Evolutionary conservation across 164 flowering plant genomes (phyloP), one percentile per base, ranked within the genome.

Genomic region (Akebia trifoliata): DNA sequence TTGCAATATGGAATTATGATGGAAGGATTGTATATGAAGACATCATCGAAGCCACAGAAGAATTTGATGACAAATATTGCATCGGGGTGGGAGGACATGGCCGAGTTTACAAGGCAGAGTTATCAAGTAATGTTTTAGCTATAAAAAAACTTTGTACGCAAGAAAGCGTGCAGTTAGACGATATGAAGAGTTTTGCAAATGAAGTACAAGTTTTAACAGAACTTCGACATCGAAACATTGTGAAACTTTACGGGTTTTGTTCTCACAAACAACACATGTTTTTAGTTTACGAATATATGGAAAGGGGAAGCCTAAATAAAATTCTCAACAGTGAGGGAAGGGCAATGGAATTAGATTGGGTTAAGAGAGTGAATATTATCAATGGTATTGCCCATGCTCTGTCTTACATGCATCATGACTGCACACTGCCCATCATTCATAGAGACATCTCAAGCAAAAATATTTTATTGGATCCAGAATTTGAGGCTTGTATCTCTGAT

Each of bases 1-100:
- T 61, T 43, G 1, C 57, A 2, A 40, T 61, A 29, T 61, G 64
- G 51, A 51, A 43, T 40, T 39, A 12, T 9, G 57, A 52, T 8
- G 64, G 57, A 11, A 52, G 42, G 22, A 31, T 51, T 6, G 21
- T n/a, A 10, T 52, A 51, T n/a, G 57, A 61, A 24, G 60, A 46
- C 17, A 63, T 63, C 30, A 48, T 63, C 4, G n/a, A 26, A 46
- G 66, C 60, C 6, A 54, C 66, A 6, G 66, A 63, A 38, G 47
- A 37, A 36, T 63, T 63, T 37, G 22, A 37, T 17, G 54, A 45
- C 8, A 46, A 29, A 36, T 37, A 54, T 36, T 36, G 54, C 22
- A 52, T 63, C 12, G 60, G 60, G 3, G 17, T 1, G 11, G 66
- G 66, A 25, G 54, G 53, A 18, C 38, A 22, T 36, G 66, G 66